These are phyloP conservation scores for Neofusicoccum ribis DNA, from an alignment of 2,329 filamentous ascomycete genomes.

Conservation along the genomic window DNA sequence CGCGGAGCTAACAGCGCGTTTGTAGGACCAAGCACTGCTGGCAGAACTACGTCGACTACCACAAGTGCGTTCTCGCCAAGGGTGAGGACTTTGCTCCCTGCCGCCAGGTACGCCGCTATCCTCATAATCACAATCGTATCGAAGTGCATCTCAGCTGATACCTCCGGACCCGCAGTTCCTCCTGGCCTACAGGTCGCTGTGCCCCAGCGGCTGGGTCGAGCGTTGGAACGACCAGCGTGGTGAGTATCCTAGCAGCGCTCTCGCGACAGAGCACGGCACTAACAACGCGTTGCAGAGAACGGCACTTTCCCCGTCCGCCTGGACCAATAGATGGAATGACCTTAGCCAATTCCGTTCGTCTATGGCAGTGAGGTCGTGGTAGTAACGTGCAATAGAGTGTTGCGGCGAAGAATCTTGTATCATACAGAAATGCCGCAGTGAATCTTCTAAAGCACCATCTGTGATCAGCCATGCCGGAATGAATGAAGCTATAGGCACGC, in stretches of 20 bases:
- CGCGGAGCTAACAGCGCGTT: not conserved
- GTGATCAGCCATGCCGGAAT: not conserved
- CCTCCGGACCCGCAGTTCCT: slow-evolving; percentile 67
- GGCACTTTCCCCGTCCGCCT: slow-evolving; percentile 23
- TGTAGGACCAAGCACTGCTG: slow-evolving; percentile 95
- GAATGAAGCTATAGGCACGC: too few species aligned
- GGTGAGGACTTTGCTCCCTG: slow-evolving; percentile 97
- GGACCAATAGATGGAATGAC: slow-evolving; percentile 21
- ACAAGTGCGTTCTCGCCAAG: slow-evolving; percentile 99
- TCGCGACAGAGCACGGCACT: not conserved
- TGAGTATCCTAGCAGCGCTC: slow-evolving; percentile 47
- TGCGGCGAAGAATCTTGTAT: slow-evolving; percentile 13
- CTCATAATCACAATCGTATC: too few species aligned
- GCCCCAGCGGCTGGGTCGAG: slow-evolving; percentile 89
- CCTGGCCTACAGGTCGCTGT: slow-evolving; percentile 94
- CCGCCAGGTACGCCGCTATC: slow-evolving; percentile 69
- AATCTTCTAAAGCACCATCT: not conserved
- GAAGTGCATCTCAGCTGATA: not conserved
- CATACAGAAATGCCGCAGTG: slow-evolving; percentile 13
- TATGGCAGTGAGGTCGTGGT: slow-evolving; percentile 11
- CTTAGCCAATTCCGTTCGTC: not conserved
- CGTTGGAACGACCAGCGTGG: slow-evolving; percentile 98
- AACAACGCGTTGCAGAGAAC: slow-evolving; percentile 18
- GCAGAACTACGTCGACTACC: slow-evolving; percentile 99
- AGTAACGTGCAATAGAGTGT: slow-evolving; percentile 9